phyloP scores from a whole-genome alignment of 148 eudicot genomes.

The Fallopia convolvulus region DNA sequence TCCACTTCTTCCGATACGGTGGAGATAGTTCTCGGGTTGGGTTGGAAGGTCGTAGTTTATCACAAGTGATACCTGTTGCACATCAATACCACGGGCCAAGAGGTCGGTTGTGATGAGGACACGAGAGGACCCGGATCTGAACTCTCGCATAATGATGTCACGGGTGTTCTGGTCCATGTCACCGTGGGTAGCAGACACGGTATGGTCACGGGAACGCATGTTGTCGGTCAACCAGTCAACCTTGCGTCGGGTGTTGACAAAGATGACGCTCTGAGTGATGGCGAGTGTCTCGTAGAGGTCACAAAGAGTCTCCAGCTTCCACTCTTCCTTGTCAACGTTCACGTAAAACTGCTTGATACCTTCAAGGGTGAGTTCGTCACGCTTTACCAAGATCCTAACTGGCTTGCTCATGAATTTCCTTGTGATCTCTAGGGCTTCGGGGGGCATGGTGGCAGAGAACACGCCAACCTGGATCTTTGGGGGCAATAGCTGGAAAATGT shows the following conservation, averaged over 20 bases:
- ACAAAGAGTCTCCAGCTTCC: conserved; percentile 38
- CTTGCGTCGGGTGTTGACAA: conserved; percentile 41
- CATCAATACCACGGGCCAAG: conserved; percentile 45
- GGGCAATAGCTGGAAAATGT: conserved; percentile 42
- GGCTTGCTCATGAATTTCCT: conserved; percentile 50
- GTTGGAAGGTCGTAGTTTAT: conserved; percentile 39
- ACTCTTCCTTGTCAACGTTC: conserved; percentile 37
- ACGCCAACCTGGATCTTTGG: conserved; percentile 41
- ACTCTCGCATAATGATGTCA: conserved; percentile 43
- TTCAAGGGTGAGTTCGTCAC: conserved; percentile 41
- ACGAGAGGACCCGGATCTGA: conserved; percentile 39
- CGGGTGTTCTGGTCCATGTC: conserved; percentile 51
- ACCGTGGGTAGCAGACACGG: conserved; percentile 45
- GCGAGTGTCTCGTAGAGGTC: conserved; percentile 37
- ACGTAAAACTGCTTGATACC: conserved; percentile 43
- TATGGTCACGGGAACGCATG: conserved; percentile 40
- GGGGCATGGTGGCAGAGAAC: conserved; percentile 46
- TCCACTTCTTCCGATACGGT: conserved; percentile 39
- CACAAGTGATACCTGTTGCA: conserved; percentile 41
- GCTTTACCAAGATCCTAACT: conserved; percentile 40
- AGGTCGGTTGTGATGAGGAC: conserved; percentile 43
- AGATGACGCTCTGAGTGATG: conserved; percentile 45
- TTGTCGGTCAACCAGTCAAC: conserved; percentile 49
- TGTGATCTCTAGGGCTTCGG: conserved; percentile 42
- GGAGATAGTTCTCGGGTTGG: conserved; percentile 41